Conservation (phyloP, 352 stramenopile species). For the Phytophthora syringae region DNA sequence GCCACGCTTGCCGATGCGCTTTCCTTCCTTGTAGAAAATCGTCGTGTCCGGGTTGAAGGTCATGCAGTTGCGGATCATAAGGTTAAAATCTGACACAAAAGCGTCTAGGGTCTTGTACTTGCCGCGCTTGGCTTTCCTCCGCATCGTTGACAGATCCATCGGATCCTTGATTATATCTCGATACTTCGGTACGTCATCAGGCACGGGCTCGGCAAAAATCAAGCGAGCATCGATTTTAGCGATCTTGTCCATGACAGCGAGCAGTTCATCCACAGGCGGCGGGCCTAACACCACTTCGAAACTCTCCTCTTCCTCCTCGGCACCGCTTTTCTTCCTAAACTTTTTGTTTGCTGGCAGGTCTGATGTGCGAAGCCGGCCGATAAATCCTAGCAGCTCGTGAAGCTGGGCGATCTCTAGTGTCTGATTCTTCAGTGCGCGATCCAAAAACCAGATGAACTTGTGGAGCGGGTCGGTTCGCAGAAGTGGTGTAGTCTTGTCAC, state of each 20-base stretch:
- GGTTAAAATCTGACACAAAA: conserved; percentile 80
- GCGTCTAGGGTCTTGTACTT: conserved; percentile 87
- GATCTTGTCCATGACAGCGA: conserved; percentile 83
- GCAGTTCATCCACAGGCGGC: conserved; percentile 71
- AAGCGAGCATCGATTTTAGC: conserved; percentile 71
- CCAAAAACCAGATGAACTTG: conserved; percentile 91
- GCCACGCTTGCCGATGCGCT: conserved; percentile 84
- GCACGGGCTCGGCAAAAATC: conserved; percentile 88
- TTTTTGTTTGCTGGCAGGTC: conserved; percentile 82
- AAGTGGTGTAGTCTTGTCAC: conserved; percentile 76
- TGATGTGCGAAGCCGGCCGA: conserved; percentile 71
- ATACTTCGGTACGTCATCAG: conserved; percentile 86
- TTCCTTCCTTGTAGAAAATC: conserved; percentile 90
- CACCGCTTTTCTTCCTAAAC: conserved; percentile 70
- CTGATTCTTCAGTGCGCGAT: conserved; percentile 81
- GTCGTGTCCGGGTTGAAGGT: conserved; percentile 88
- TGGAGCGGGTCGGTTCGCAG: conserved; percentile 80
- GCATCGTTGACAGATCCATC: conserved; percentile 89
- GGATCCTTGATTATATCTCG: conserved; percentile 83
- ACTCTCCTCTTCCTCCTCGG: conserved; percentile 80
- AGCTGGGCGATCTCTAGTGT: conserved; percentile 72
- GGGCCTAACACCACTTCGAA: conserved; percentile 83
- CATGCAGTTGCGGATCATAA: conserved; percentile 91
- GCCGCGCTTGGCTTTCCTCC: conserved; percentile 73
- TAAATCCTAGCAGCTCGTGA: conserved; percentile 71